A percentile compares a stretch with the other conserved stretches of the same genome.
Conservation (phyloP, 2,329 filamentous ascomycete species). For the Diaporthe citrichinensis region DNA sequence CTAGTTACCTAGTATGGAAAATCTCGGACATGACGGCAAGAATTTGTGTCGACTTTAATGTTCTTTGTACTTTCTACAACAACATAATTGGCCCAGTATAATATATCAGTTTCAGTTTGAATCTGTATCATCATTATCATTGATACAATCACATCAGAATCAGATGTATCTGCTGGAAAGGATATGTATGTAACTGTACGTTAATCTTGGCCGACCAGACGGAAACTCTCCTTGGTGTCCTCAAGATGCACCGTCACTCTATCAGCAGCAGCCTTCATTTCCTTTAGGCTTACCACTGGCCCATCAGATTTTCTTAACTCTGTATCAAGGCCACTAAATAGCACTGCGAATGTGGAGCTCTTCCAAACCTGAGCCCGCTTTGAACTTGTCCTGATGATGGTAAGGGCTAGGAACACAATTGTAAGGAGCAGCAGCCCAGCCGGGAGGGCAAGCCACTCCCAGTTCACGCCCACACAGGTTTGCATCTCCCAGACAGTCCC, state of each 20-base stretch:
- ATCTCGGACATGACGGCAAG: too few relatives aligned
- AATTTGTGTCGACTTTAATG: too few relatives aligned
- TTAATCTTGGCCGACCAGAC: background rate
- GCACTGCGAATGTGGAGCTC: background rate
- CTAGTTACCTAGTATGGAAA: too few relatives aligned
- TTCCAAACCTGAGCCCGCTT: background rate
- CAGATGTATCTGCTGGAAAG: background rate
- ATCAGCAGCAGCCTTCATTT: background rate
- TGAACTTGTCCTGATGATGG: background rate
- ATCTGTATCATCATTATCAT: too few relatives aligned
- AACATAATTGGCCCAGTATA: too few relatives aligned
- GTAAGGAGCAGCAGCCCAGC: background rate
- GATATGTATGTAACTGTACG: background rate
- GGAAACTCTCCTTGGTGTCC: background rate
- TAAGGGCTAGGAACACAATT: background rate
- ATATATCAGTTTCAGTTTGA: too few relatives aligned
- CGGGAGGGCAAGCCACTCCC: background rate
- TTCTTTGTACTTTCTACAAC: too few relatives aligned
- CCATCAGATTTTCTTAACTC: background rate
- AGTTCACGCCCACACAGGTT: background rate
- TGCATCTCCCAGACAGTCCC: background rate
- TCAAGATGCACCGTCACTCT: background rate
- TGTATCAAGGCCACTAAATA: background rate
- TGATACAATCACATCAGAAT: too few relatives aligned
- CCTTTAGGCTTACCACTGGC: background rate